Base-by-base conservation (phyloP, 805 yeast species). In the Komagataella phaffii region DNA sequence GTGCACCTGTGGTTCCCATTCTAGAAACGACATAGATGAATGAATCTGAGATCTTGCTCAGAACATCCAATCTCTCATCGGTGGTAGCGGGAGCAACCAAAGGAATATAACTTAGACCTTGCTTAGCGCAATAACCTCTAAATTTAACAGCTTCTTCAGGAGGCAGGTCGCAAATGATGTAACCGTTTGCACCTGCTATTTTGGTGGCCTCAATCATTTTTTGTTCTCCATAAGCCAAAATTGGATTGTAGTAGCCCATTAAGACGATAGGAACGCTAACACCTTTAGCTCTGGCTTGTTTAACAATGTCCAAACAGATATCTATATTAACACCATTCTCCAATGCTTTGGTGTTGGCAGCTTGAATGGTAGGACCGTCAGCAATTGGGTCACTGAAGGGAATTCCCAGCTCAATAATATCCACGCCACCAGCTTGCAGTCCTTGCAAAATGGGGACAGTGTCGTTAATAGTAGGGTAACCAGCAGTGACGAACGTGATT, bases 361-460 rank as follows among this genome's bases (percentile, higher is more conserved):
- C 81, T 71, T 93, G 99, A 61, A 93, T 93, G 17, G 96, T 88
- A 45, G 98, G 96, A 49, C 99, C 99, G 67, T 93, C 99, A 40
- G 98, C 99, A 65, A 93, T 89, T 44, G 99, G 99, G 65, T 93
- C 99, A 19, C 96, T 84, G 66, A 93, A 93, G 49, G 99, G 99
- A 64, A 93, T 71, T 55, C 99, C 99, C 48, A 93, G 71, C 70
- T 93, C 99, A 58, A 93, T 88, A 55, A 93, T 77, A 63, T 93
- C 98, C 44, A 86, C 95, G 53, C 99, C 99, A 57, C 96, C 97
- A 24, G 79, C 86, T 71, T 93, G 98, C 71, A 93, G 79, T 19
- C 93, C 91, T 64, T 82, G 78, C 65, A 93, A 65, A 56, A 90
- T 79, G 6, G 95, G 95, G 49, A 93, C 73, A 1, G 99, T 90